Conservation (phyloP, 106 monocot species). For the Acorus gramineus region DNA sequence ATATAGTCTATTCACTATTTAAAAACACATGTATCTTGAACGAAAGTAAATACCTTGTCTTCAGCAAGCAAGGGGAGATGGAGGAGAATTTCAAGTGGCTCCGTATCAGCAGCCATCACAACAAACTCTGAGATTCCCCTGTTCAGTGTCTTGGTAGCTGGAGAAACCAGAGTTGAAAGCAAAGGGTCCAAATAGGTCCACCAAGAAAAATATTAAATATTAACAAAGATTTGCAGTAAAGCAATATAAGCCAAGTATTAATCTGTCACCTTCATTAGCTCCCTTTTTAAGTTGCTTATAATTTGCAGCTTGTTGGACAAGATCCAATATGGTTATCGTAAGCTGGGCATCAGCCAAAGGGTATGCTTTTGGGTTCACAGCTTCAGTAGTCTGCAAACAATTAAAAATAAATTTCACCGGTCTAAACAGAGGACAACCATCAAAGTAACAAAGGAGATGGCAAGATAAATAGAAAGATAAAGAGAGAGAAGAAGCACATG, state of each 20-base stretch:
- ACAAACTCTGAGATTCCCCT: conserved; percentile 82
- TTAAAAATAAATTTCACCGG: neutral
- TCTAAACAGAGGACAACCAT: no score
- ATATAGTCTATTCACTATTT: no score
- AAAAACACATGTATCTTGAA: neutral
- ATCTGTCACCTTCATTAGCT: conserved; percentile 67
- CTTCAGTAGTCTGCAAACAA: conserved; percentile 33
- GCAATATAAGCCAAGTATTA: neutral
- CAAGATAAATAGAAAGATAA: no score
- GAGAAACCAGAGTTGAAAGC: neutral
- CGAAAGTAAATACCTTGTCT: conserved; percentile 45
- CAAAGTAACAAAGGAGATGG: no score
- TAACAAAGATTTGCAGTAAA: neutral
- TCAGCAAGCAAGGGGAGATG: conserved; percentile 76
- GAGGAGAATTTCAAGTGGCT: conserved; percentile 76
- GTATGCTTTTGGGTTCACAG: conserved; percentile 85
- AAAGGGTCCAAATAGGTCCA: neutral
- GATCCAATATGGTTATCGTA: conserved; percentile 73
- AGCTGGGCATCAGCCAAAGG: conserved; percentile 86
- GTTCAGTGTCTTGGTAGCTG: conserved; percentile 79
- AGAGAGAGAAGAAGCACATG: no score
- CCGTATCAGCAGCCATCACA: conserved; percentile 82
- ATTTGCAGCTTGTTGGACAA: conserved; percentile 79
- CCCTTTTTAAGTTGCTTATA: conserved; percentile 96
- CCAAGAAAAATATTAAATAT: neutral